Evolutionary conservation across 495 filamentous ascomycete species (phyloP).

Genomic region (Oidiodendron maius): DNA sequence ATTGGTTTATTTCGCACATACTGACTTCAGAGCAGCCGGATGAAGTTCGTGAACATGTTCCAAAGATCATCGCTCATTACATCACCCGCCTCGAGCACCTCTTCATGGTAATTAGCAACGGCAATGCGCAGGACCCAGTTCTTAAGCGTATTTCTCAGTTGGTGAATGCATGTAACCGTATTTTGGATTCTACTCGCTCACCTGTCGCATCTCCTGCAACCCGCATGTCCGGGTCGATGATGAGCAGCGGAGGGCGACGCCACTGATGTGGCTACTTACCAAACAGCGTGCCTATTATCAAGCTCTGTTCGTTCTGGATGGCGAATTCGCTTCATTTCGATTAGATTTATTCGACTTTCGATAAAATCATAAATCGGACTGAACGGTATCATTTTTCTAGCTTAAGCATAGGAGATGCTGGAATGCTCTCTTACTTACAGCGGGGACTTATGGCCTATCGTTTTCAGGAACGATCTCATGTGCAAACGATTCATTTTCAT

Average conservation of each 20-base stretch:
- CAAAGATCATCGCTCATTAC: conserved; percentile 67
- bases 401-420: conserved; percentile 13
- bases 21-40: conserved; percentile 50
- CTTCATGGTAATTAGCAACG: conserved; percentile 61
- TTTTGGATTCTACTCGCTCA: conserved; percentile 14
- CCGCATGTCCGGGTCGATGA: neutral
- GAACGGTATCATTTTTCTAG: conserved; percentile 1
- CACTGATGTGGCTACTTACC: neutral
- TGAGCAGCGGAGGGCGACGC: neutral
- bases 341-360: conserved; percentile 7
- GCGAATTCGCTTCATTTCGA: neutral
- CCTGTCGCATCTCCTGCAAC: neutral
- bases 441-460: neutral
- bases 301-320: neutral
- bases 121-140: conserved; percentile 52
- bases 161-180: conserved; percentile 23
- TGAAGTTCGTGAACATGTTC: conserved; percentile 67
- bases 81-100: conserved; percentile 63
- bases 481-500: neutral
- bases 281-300: neutral
- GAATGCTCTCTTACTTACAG: conserved; percentile 14
- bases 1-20: conserved; percentile 1
- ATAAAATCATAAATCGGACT: neutral
- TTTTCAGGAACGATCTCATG: neutral
- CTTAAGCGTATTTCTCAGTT: conserved; percentile 60